These are phyloP conservation scores for Gautieria morchelliformis DNA, from an alignment of 768 basidiomycete species.

Conservation along the genomic window DNA sequence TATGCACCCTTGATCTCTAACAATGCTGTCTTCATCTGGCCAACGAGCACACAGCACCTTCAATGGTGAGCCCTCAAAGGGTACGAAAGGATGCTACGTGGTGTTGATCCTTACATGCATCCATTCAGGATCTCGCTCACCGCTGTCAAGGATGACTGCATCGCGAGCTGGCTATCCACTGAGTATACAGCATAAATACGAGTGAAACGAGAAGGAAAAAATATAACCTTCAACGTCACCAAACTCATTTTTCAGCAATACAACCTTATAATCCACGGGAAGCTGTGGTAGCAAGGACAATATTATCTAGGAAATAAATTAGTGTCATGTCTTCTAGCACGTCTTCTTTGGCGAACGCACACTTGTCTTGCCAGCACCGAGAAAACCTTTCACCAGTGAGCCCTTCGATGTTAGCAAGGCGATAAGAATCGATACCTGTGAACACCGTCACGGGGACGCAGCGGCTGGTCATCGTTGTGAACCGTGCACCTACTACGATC, in stretches of 20 bases:
- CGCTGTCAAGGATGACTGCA: slow-evolving; percentile 72
- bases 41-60: slow-evolving; percentile 91
- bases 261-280: slow-evolving; percentile 79
- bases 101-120: slow-evolving; percentile 62
- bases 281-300: slow-evolving; percentile 74
- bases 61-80: neutral
- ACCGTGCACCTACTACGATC: too few relatives aligned
- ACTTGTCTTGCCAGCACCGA: slow-evolving; percentile 20
- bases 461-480: slow-evolving; percentile 11
- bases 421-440: slow-evolving; percentile 44
- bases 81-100: slow-evolving; percentile 7
- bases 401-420: neutral
- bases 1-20: slow-evolving; percentile 70
- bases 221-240: slow-evolving; percentile 78
- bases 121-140: slow-evolving; percentile 94
- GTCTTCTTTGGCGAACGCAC: slow-evolving; percentile 8
- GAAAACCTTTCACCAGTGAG: slow-evolving; percentile 8
- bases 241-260: slow-evolving; percentile 92
- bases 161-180: slow-evolving; percentile 90
- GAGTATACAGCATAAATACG: neutral
- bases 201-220: slow-evolving; percentile 2
- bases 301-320: slow-evolving; percentile 35
- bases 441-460: slow-evolving; percentile 90
- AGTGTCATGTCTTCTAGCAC: neutral
- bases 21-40: slow-evolving; percentile 87